Evolutionary conservation across 2,329 filamentous ascomycete genomes (phyloP), one percentile per base, ranked within the genome.

Genomic region (Talaromyces piceae): DNA sequence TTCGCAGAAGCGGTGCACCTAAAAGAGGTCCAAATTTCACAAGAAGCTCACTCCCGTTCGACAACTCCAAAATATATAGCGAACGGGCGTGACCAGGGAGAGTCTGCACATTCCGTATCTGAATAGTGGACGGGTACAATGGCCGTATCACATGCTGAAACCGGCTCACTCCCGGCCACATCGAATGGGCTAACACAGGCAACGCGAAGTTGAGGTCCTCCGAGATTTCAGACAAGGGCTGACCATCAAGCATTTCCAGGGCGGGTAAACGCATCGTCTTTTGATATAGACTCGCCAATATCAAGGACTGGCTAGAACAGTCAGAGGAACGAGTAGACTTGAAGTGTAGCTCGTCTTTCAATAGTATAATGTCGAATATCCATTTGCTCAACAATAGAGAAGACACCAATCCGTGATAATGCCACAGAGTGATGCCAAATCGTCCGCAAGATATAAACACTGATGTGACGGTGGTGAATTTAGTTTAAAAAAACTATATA

Each of bases 1-100:
- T 64, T 37, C 71, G 67, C 33, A 73, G 60, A 25, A 73, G 62
- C n/a, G 63, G 61, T 8, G 65, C 66, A 26, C 61, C 61, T 26
- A 64, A 60, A 6, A 58, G 59, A 8, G 70, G 67, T 13, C 63
- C 59, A 44, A 62, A 55, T 55, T 73, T 74, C 26, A 73, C 39
- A 11, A 72, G 57, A 25, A 74, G 52, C 18, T 60, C 61, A 20
- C 58, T 54, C 23, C 66, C 67, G 44, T 72, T 70, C 2, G 70
- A 72, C 16, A 73, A 59, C 16, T 57, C 60, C 4, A 73, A 51
- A 4, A 65, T 55, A 46, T 61, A 66, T 7, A 70, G 54, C 2
- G 63, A 61, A 54, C 73, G 67, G n/a, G 69, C 51, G 51, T 67
- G 66, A 9, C 62, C 63, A 25, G 61, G 54, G 13, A 66, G 52